Conservation (phyloP, 164 flowering plant species). For the Umbilicus rupestris region DNA sequence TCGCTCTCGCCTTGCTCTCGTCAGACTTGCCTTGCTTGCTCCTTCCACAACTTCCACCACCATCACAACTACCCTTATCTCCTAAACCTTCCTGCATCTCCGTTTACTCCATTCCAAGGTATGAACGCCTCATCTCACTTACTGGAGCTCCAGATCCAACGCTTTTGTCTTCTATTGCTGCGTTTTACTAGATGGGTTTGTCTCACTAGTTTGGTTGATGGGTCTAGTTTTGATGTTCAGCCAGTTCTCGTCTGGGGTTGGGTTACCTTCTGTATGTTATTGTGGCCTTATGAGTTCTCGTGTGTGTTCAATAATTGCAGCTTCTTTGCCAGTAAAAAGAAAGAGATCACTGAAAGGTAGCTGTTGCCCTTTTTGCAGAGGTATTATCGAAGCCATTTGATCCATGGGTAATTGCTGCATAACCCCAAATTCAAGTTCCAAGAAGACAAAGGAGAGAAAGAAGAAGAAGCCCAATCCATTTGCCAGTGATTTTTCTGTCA, state of each 20-base stretch:
- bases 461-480: conserved; percentile 18
- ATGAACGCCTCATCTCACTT: neutral
- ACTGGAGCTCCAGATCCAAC: neutral
- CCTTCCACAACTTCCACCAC: neutral
- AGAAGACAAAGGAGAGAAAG: conserved; percentile 14
- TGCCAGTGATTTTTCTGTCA: neutral
- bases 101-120: neutral
- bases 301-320: neutral
- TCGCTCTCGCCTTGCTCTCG: neutral
- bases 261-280: too few relatives aligned
- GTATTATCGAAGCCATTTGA: neutral
- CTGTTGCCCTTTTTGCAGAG: neutral
- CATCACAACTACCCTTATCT: neutral
- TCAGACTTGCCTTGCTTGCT: too few relatives aligned
- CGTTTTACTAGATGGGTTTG: too few relatives aligned
- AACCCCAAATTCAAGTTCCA: neutral
- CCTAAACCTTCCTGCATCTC: neutral
- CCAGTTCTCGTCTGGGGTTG: neutral
- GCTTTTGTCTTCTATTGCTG: too few relatives aligned
- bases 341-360: neutral
- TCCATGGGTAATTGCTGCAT: conserved; percentile 1
- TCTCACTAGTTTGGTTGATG: neutral
- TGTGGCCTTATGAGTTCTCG: neutral
- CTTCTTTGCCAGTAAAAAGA: neutral
- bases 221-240: neutral